Evolutionary conservation across 2,329 filamentous ascomycete species (phyloP), one percentile per base, ranked within the genome.

Genomic region (Verticillium dahliae): DNA sequence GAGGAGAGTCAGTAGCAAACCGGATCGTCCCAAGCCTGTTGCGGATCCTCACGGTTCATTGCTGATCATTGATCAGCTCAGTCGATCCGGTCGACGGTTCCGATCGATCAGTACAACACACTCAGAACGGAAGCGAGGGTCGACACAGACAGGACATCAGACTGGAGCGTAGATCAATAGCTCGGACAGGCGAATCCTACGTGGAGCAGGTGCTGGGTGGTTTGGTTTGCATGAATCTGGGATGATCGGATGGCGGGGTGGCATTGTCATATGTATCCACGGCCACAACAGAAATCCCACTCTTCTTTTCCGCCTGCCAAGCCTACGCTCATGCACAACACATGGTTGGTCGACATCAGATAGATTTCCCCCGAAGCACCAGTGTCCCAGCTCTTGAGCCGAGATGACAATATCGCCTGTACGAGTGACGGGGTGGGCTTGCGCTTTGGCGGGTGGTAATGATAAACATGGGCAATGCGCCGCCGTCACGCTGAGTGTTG

Each of bases 21-120:
- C 18, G 6, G 41, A 13, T 6, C 11, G 45, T 52, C 18, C 3
- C n/a, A 11, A 22, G 6, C 45, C 15, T 52, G 45, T 2, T 52
- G 18, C 18, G 45, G 45, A 52, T 52, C 45, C n/a, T 27, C 68
- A 69, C 60, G 57, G 60, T 38, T 18, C 18, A 52, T 22, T 18
- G 55, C n/a, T 22, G 38, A 58, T 58, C 57, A 58, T 2, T 50
- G 57, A 58, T 58, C 57, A 50, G 7, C 38, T 4, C 27, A 33
- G 57, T 13, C 39, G 57, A 58, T 58, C 57, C 57, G 57, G 57
- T 10, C 39, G 18, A 15, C 27, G n/a, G 33, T 31, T 41, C 57
- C 38, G 39, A 58, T 35, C 39, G 57, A 58, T 41, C 37, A 52
- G 7, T 27, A 31, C 15, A 9, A 27, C n/a, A 31, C 27, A 31